phyloP scores from a whole-genome alignment of 805 yeast genomes.

The Maudiozyma pseudohumilis region DNA sequence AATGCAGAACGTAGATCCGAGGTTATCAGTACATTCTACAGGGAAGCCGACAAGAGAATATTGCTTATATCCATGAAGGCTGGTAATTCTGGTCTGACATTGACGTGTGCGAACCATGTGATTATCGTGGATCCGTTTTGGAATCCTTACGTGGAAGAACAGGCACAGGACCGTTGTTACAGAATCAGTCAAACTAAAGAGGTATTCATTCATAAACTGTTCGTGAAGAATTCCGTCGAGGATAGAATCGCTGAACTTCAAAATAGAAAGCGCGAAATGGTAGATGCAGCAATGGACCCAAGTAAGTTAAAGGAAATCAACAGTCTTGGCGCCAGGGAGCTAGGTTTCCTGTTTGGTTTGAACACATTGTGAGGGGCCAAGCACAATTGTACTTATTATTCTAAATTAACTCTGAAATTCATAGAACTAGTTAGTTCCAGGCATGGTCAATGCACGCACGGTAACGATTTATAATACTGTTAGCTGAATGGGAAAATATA shows the following conservation, averaged over 20 bases:
- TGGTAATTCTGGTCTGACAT: slow-evolving; percentile 89
- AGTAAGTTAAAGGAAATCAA: slow-evolving; percentile 55
- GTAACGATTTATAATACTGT: no score
- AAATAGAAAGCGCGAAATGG: slow-evolving; percentile 62
- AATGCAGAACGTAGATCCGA: slow-evolving; percentile 52
- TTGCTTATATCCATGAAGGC: slow-evolving; percentile 78
- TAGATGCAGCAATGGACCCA: slow-evolving; percentile 78
- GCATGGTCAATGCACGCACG: no score
- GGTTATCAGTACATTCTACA: slow-evolving; percentile 54
- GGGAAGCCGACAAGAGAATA: slow-evolving; percentile 42
- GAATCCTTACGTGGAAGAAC: slow-evolving; percentile 97
- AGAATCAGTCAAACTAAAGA: slow-evolving; percentile 82
- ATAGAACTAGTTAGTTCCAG: no score
- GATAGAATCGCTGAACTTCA: slow-evolving; percentile 82
- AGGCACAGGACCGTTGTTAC: slow-evolving; percentile 93
- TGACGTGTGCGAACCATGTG: slow-evolving; percentile 91
- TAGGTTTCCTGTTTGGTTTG: slow-evolving; percentile 65
- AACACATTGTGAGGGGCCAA: slow-evolving; percentile 9
- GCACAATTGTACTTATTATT: neutral
- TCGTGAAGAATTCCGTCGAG: slow-evolving; percentile 69
- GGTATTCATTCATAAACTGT: slow-evolving; percentile 66
- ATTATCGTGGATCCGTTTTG: slow-evolving; percentile 91
- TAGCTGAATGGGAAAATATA: no score
- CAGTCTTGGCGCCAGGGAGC: slow-evolving; percentile 54
- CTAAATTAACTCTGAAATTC: no score